Base-by-base conservation (phyloP, 306 rosid genomes). In the Sicyos baderoa region DNA sequence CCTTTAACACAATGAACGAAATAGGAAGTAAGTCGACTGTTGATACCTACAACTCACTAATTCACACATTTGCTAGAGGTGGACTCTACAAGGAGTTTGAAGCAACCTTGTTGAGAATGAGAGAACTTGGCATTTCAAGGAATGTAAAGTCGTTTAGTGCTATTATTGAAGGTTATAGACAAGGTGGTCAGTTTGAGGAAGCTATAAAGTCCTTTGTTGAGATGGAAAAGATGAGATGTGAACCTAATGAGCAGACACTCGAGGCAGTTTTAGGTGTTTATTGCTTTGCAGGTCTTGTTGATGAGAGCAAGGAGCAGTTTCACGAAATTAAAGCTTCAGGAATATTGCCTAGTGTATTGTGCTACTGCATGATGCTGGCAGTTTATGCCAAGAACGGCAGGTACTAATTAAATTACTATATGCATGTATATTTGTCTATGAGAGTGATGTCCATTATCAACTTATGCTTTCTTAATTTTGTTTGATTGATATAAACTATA, bases 301-400 rank as follows among this genome's bases (percentile, higher is more conserved):
- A 94, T 5, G 97, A 90, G 84, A 74, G 96, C 73, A 87, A 84
- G 80, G 97, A 94, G 81, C 99, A 88, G 72, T 94, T 94, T 71
- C 82, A 84, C 68, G 99, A 85, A 84, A 88, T 94, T 29, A 94
- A 90, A 77, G 83, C 79, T 75, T 82, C 90, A 4, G 91, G 97
- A 78, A 78, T 80, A 74, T 58, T 84, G 62, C 99, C 99, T 68
- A 88, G 89, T 81, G 89, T 90, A 66, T 85, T 84, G 83, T 84
- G 96, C 84, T 94, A 90, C 81, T 94, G 99, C 88, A 82, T 90
- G 99, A 94, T 94, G 99, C 86, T 94, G 49, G 87, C 92, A 71
- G 87, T 90, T 59, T 88, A 83, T 52, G 87, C 96, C n/a, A 94
- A 84, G 87, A 88, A 79, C 76, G 95, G 84, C 72, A 82, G 96